Base-by-base conservation (phyloP, 495 filamentous ascomycete species). In the Penicillium flavigenum region DNA sequence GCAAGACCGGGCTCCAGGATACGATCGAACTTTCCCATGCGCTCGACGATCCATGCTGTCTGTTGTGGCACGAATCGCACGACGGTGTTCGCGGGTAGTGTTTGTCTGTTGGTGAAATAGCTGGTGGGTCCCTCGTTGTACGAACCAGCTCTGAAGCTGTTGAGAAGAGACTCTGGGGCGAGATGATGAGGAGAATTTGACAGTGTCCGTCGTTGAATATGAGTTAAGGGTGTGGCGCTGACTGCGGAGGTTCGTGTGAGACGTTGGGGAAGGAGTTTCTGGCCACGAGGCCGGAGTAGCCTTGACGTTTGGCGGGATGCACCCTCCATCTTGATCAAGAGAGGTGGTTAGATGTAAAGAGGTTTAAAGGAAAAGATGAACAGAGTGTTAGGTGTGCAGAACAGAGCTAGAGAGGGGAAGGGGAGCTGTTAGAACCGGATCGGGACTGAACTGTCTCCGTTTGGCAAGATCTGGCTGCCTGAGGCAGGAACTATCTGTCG, bases 31-130 rank as follows among this genome's bases (percentile, higher is more conserved):
- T 92, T 93, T 47, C 94, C 94, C 94, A 98, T 98, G 59, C 94
- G 90, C 77, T 98, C 95, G 39, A 98, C 94, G 57, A 98, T 91
- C 95, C 95, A 98, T 77, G 94, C 95, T 54, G 93, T 96, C 78
- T 98, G 94, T 73, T 98, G 95, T 10, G 95, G 94, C 27, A 98
- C 95, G 78, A 98, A 98, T 54, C 92, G 91, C 60, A 98, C 81
- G 62, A 98, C 80, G 24, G 95, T 98, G 76, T 98, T 98, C 54
- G 92, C 88, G 22, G 94, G 94, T 26, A 96, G 79, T 16, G 80
- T 71, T 47, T 79, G 72, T 36, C 82, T 81, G 63, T 82, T 83
- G 61, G 86, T 82, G 70, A 87, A 88, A 59, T 81, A 79, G 3
- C 73, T 74, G 8, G 75, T 60, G 2, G 75, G 71, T 1, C 62